Evolutionary conservation across 164 flowering plant genomes (phyloP).

Genomic region (Umbellularia californica): DNA sequence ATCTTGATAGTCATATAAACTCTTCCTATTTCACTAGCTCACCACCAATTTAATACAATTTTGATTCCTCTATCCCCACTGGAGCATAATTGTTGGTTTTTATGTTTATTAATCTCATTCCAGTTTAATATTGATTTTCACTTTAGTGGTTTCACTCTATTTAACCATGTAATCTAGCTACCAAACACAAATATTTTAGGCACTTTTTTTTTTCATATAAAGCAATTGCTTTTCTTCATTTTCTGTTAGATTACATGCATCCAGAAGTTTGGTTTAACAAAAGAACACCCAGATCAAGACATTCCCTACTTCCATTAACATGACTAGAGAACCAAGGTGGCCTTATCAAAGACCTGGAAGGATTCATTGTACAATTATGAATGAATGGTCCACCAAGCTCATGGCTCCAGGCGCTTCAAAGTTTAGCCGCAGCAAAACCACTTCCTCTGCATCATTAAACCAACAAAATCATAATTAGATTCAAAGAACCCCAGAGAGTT

Average conservation of each 20-base stretch:
- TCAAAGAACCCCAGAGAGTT: not conserved
- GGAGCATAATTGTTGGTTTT: too few species aligned
- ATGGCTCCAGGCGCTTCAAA: not conserved
- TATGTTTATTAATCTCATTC: too few species aligned
- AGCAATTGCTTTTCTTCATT: not conserved
- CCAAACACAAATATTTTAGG: too few species aligned
- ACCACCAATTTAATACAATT: too few species aligned
- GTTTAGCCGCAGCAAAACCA: constrained; percentile 49
- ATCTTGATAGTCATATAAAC: too few species aligned
- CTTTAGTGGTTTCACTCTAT: too few species aligned
- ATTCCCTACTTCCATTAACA: not conserved
- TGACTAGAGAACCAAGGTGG: not conserved
- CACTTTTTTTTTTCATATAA: too few species aligned
- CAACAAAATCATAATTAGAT: not conserved
- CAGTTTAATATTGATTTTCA: too few species aligned
- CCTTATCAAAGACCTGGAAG: not conserved
- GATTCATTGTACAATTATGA: not conserved
- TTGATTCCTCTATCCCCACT: too few species aligned
- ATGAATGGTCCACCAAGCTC: not conserved
- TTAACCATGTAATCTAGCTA: too few species aligned
- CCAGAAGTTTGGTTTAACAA: not conserved
- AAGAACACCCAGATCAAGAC: not conserved
- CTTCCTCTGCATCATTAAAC: constrained; percentile 32
- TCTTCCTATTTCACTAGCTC: too few species aligned
- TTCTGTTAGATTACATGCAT: not conserved